A percentile compares a stretch with the other conserved stretches of the same genome.
phyloP scores from a whole-genome alignment of 768 basidiomycete species.

The Mycena albidolilacea region DNA sequence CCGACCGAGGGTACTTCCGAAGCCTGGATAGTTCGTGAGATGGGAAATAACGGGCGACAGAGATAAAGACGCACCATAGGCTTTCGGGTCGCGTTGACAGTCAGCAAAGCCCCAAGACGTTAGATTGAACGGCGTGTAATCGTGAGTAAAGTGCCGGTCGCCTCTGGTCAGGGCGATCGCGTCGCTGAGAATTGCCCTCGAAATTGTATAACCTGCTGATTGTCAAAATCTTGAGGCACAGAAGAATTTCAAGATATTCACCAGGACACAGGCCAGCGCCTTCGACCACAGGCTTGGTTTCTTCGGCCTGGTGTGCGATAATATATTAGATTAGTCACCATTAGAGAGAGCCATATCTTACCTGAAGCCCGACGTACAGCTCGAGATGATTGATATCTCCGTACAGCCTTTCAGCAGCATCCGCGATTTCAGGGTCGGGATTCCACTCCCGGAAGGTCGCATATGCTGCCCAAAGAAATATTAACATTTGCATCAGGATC shows the following conservation, averaged over 20 bases:
- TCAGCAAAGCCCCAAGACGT: constrained; percentile 91
- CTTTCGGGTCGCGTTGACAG: constrained; percentile 80
- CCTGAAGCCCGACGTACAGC: constrained; percentile 78
- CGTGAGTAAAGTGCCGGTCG: constrained; percentile 86
- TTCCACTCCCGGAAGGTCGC: constrained; percentile 87
- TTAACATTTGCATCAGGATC: constrained; percentile 2
- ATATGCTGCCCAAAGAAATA: constrained; percentile 63
- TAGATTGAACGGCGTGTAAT: constrained; percentile 85
- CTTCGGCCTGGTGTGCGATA: constrained; percentile 69
- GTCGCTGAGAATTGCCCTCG: constrained; percentile 88
- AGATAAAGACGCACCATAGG: constrained; percentile 64
- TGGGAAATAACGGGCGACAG: not conserved
- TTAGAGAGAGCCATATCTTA: not conserved
- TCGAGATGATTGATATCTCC: constrained; percentile 84
- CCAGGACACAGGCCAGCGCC: constrained; percentile 92
- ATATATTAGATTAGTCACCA: not conserved
- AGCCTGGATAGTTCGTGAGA: constrained; percentile 53
- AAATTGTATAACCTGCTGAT: constrained; percentile 79
- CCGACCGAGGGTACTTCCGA: constrained; percentile 82
- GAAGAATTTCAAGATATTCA: constrained; percentile 43
- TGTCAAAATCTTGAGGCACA: constrained; percentile 5
- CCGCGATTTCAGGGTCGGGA: constrained; percentile 74
- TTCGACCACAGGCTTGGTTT: constrained; percentile 79
- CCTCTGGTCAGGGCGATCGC: constrained; percentile 87
- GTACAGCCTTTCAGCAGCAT: constrained; percentile 84